A percentile compares a stretch with the other conserved stretches of the same genome.
Conservation (phyloP, 768 basidiomycete species). For the Tulasnella sp. region DNA sequence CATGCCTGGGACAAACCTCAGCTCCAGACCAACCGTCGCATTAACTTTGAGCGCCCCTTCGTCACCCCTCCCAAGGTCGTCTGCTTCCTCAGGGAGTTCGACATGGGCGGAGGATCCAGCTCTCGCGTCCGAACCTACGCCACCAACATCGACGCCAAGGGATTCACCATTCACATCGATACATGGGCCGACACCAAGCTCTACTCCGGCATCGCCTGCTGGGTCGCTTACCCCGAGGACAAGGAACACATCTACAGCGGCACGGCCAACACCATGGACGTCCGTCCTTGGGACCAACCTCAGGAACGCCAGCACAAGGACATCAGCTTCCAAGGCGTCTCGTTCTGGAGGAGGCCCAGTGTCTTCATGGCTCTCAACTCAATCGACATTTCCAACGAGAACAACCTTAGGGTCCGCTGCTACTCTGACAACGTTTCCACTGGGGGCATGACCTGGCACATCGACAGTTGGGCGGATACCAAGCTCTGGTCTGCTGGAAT, state of each 20-base stretch:
- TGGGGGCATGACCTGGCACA: conserved; percentile 25
- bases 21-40: conserved; percentile 16
- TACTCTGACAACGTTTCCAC: conserved; percentile 10
- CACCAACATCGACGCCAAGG: conserved; percentile 16
- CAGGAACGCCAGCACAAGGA: background rate
- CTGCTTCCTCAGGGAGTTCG: conserved; percentile 6
- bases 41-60: conserved; percentile 22
- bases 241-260: conserved; percentile 16
- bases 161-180: conserved; percentile 27
- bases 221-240: conserved; percentile 27
- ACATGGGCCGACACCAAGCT: conserved; percentile 26
- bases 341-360: conserved; percentile 18
- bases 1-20: conserved; percentile 25
- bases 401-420: background rate
- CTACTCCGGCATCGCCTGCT: conserved; percentile 9
- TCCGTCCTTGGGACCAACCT: background rate
- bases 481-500: background rate
- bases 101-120: background rate
- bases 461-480: conserved; percentile 25
- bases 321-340: background rate
- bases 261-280: conserved; percentile 21
- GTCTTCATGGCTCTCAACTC: conserved; percentile 24
- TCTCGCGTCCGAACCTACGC: conserved; percentile 1
- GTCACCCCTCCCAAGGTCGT: conserved; percentile 25
- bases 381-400: conserved; percentile 14